Base-by-base conservation (phyloP, 352 stramenopile genomes). In the Hyphochytrium catenoides region DNA sequence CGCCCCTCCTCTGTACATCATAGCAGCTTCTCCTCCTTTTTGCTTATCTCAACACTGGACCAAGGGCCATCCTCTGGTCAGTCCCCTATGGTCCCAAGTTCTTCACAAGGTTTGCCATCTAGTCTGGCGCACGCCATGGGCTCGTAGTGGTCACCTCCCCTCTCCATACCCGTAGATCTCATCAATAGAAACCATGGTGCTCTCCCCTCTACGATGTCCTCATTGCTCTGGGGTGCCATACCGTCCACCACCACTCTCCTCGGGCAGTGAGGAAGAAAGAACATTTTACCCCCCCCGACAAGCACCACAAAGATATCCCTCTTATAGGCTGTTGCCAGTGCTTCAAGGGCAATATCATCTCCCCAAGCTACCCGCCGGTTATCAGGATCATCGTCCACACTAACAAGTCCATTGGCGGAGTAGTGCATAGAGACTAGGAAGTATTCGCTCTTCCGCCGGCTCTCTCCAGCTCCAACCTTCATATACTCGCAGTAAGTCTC, bases 401-500 rank as follows among this genome's bases (percentile, higher is more conserved):
- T 78, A 28, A 84, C 67, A 15, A 84, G 50, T 0, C 69, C 69
- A 5, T 55, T 51, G 31, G 51, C 59, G 35, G 58, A 76, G 47
- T 84, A 84, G 47, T 75, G 77, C 23, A 84, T 54, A 3, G 56
- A 62, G 14, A 81, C 62, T 16, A 84, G 44, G 38, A 73, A 76
- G 12, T 31, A 42, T 26, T 40, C 39, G 33, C 56, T 62, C n/a
- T n/a, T n/a, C n/a, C n/a, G n/a, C n/a, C n/a, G n/a, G n/a, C n/a
- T n/a, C n/a, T n/a, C n/a, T n/a, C n/a, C n/a, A n/a, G n/a, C n/a
- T 22, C 66, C 69, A 8, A 84, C 66, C 6, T 45, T 51, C 69
- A 84, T 84, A 46, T 84, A 84, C 30, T 77, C 59, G 40, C 66
- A 79, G 48, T 84, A 84, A 36, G 69, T 58, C 21, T 72, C 55